These are phyloP conservation scores for Eragrostis curvula DNA, from an alignment of 176 grass and related monocot genomes.

Conservation along the genomic window DNA sequence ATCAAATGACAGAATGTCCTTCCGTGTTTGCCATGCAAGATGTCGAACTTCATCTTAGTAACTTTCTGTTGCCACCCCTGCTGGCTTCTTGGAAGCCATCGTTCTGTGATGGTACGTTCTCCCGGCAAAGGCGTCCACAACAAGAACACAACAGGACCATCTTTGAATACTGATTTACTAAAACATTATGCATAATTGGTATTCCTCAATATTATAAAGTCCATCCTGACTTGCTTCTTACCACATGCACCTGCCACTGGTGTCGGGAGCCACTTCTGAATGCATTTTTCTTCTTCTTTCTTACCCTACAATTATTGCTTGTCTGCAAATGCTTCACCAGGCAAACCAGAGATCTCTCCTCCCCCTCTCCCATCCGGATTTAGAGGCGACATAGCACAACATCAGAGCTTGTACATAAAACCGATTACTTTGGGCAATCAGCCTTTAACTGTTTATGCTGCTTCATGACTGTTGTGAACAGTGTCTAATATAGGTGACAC, in stretches of 20 bases:
- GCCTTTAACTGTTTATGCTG: constrained; percentile 5
- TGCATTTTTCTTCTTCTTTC: not conserved
- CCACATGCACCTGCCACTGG: not conserved
- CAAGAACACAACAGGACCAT: not conserved
- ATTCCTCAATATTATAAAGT: not conserved
- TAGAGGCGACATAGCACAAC: not conserved
- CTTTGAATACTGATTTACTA: not conserved
- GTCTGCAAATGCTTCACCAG: not conserved
- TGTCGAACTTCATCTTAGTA: no score
- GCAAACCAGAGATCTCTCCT: not conserved
- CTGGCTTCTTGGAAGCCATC: no score
- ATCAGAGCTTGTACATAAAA: not conserved
- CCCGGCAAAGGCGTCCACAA: no score
- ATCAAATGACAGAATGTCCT: no score
- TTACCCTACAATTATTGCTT: not conserved
- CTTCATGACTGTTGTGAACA: not conserved
- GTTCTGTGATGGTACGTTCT: no score
- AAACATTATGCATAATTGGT: not conserved
- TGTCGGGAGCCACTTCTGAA: not conserved
- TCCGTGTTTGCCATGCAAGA: no score
- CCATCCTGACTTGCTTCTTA: not conserved
- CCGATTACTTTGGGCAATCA: not conserved
- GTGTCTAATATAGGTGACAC: not conserved
- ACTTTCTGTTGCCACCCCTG: no score
- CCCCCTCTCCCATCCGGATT: not conserved